phyloP scores from a whole-genome alignment of 2,329 filamentous ascomycete genomes.

The Neopestalotiopsis sp. region DNA sequence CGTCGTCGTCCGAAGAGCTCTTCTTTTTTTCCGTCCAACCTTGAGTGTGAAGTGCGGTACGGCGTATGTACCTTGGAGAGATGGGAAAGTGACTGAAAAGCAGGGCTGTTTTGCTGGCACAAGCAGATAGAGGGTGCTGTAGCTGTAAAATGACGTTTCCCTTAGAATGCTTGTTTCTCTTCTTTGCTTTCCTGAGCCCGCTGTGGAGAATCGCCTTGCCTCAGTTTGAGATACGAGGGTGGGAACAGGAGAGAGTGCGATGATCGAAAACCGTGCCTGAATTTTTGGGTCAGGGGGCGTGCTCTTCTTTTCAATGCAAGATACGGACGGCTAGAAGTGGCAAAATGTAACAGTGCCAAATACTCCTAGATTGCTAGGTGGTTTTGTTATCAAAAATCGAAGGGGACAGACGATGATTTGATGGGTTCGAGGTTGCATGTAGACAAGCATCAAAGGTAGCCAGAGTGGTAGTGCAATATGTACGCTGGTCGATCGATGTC shows the following conservation, averaged over 20 bases:
- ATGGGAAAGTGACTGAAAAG: no score
- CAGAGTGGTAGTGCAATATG: neutral
- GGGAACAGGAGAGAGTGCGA: slow-evolving; percentile 18
- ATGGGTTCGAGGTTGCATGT: neutral
- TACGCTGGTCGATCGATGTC: neutral
- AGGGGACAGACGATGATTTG: neutral
- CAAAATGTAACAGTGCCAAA: neutral
- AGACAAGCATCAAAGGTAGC: neutral
- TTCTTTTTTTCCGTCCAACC: neutral
- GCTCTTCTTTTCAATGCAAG: neutral
- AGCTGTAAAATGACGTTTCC: neutral
- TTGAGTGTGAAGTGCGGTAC: neutral
- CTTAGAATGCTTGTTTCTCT: neutral
- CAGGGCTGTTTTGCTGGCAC: no score
- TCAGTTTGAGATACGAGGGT: slow-evolving; percentile 17
- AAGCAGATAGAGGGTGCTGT: neutral
- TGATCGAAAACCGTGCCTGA: slow-evolving; percentile 9
- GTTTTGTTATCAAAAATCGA: neutral
- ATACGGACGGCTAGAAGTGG: neutral
- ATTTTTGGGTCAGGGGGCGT: slow-evolving; percentile 2
- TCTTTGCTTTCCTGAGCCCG: neutral
- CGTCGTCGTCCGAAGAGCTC: neutral
- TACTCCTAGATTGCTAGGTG: neutral
- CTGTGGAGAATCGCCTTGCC: slow-evolving; percentile 11
- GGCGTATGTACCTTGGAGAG: no score